Conservation (phyloP, 2,329 filamentous ascomycete species). For the Cordyceps javanica region DNA sequence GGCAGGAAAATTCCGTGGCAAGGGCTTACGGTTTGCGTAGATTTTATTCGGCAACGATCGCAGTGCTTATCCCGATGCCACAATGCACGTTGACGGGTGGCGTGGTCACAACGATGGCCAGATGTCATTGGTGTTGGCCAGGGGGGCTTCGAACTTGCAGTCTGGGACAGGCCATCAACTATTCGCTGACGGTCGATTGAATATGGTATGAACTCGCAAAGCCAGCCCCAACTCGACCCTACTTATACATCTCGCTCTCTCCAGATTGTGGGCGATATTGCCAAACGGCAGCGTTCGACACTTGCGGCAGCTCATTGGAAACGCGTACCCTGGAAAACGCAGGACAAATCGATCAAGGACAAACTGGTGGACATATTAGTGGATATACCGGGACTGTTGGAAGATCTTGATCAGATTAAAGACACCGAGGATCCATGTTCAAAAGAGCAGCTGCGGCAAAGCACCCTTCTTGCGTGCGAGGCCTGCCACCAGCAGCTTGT, state of each 20-base stretch:
- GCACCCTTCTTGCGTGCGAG: neutral
- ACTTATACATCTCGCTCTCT: no score
- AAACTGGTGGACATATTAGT: constrained; percentile 5
- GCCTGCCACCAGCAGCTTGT: neutral
- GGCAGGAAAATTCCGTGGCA: no score
- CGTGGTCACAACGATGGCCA: constrained; percentile 5
- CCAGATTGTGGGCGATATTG: constrained; percentile 6
- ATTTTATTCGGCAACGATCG: constrained; percentile 1
- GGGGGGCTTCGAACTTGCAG: neutral
- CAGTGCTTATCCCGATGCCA: neutral
- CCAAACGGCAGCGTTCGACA: neutral
- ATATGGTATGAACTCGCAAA: constrained; percentile 10
- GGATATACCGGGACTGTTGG: constrained; percentile 1
- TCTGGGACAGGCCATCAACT: constrained; percentile 7
- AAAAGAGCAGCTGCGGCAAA: neutral
- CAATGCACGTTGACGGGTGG: constrained; percentile 1
- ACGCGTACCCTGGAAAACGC: neutral
- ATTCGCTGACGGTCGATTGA: constrained; percentile 8
- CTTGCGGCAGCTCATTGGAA: neutral
- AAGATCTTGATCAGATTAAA: neutral
- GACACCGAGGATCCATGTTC: neutral
- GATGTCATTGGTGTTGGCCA: neutral
- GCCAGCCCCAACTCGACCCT: neutral
- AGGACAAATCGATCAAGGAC: constrained; percentile 3
- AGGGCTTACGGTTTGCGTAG: neutral